phyloP scores from a whole-genome alignment of 306 rosid genomes.

The Parietaria judaica region DNA sequence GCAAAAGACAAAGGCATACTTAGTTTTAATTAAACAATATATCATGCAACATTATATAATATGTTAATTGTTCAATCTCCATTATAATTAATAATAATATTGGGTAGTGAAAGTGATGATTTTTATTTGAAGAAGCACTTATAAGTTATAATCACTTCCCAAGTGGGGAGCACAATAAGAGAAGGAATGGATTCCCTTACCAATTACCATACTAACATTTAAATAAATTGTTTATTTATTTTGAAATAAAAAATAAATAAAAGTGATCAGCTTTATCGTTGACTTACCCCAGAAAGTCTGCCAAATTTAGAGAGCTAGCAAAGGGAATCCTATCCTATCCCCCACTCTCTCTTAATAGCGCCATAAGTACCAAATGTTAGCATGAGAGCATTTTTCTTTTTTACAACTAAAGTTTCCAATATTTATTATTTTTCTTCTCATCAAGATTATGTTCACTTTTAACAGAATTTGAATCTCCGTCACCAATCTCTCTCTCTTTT shows the following conservation, averaged over 20 bases:
- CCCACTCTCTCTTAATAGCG: conserved; percentile 26
- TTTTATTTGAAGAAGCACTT: conserved; percentile 18
- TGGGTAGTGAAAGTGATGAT: conserved; percentile 7
- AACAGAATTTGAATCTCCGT: conserved; percentile 16
- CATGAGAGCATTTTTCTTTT: too few relatives aligned
- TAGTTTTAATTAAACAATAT: background rate
- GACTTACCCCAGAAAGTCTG: conserved; percentile 78
- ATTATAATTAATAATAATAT: background rate
- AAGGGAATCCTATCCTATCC: conserved; percentile 72
- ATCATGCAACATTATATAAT: background rate
- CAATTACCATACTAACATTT: conserved; percentile 15
- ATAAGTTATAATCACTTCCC: conserved; percentile 25
- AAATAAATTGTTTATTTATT: conserved; percentile 4
- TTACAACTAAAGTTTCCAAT: too few relatives aligned
- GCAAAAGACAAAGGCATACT: background rate
- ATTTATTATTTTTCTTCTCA: too few relatives aligned
- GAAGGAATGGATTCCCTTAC: conserved; percentile 45
- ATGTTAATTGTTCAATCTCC: background rate
- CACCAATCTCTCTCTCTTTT: conserved; percentile 14
- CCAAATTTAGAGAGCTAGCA: conserved; percentile 48
- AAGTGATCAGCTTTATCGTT: conserved; percentile 55
- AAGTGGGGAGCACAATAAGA: conserved; percentile 70
- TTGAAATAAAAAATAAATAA: conserved; percentile 3
- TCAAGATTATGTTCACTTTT: too few relatives aligned
- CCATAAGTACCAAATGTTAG: too few relatives aligned